Base-by-base conservation (phyloP, 2,329 filamentous ascomycete species). In the Fusarium torulosum region DNA sequence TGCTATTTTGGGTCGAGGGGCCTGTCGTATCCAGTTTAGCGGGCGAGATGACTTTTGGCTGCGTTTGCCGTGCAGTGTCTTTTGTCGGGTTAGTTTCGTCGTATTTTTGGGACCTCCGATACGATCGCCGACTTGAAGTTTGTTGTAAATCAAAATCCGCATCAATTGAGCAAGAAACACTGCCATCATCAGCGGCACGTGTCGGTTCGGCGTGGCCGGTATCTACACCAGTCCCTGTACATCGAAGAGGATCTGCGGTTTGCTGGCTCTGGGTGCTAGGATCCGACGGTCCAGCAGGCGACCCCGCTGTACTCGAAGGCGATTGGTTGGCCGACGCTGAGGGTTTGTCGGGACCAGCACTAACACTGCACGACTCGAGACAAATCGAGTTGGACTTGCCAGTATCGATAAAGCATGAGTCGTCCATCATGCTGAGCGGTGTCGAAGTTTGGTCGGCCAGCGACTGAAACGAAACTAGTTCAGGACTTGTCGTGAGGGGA, bases 341-440 rank as follows among this genome's bases (percentile, higher is more conserved):
- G 51, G 66, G 35, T 54, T 70, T 62, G 57, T 61, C 62, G 60
- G 62, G 58, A 62, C 67, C 66, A 57, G 49, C 69, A 58, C 59
- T 70, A 60, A 56, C 55, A 59, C 57, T 55, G 31, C 35, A 53
- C 45, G 55, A 44, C 23, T 52, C 67, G 19, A 58, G 50, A 46
- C 50, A 53, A 45, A 29, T 51, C 37, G 54, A 50, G 38, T 59
- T 70, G 33, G 45, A 55, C 49, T 58, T 53, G 53, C 57, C 37
- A 35, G 50, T 40, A 19, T 61, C 66, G 35, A 59, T 42, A 41
- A 61, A 67, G 49, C 60, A 74, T 53, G 72, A 73, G 57, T 75
- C 74, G 59, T 75, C 69, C 50, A 76, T 63, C 50, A 74, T 70
- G 47, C 74, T 76, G 45, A 75, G 61, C 38, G 74, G 74, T 57